These are phyloP conservation scores for Spencermartinsiella europaea DNA, from an alignment of 805 yeast genomes.

Conservation along the genomic window DNA sequence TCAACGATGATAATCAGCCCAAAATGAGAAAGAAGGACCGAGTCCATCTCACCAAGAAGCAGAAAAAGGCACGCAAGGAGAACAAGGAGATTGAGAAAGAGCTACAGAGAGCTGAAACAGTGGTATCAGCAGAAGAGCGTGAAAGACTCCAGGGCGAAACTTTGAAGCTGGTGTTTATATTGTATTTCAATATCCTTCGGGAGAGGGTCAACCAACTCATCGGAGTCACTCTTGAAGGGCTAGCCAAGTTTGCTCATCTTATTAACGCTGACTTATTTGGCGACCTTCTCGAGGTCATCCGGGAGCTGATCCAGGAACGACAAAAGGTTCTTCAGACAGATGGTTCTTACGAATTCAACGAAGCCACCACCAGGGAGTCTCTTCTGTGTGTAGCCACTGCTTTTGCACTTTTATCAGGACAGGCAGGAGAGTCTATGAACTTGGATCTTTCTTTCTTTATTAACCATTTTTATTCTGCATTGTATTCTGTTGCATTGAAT, in stretches of 20 bases:
- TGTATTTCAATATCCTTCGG: slow-evolving; percentile 74
- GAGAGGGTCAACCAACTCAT: slow-evolving; percentile 58
- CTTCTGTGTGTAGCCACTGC: slow-evolving; percentile 84
- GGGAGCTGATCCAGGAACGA: slow-evolving; percentile 63
- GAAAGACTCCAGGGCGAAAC: slow-evolving; percentile 82
- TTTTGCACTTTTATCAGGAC: slow-evolving; percentile 75
- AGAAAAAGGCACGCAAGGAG: slow-evolving; percentile 82
- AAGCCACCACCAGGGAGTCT: slow-evolving; percentile 49
- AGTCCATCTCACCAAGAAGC: slow-evolving; percentile 85
- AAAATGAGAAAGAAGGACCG: slow-evolving; percentile 80
- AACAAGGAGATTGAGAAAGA: slow-evolving; percentile 84
- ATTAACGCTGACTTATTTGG: slow-evolving; percentile 90
- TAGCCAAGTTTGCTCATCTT: slow-evolving; percentile 85
- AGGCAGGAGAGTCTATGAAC: slow-evolving; percentile 63
- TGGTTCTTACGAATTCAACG: slow-evolving; percentile 42
- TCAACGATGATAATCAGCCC: slow-evolving; percentile 35
- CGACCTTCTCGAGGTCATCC: slow-evolving; percentile 81
- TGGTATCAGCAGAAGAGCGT: slow-evolving; percentile 81
- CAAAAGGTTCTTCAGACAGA: slow-evolving; percentile 40
- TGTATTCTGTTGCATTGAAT: slow-evolving; percentile 67
- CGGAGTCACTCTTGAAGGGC: slow-evolving; percentile 87
- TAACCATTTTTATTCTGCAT: slow-evolving; percentile 61
- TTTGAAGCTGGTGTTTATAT: slow-evolving; percentile 60
- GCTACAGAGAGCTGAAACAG: slow-evolving; percentile 77
- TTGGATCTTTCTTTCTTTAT: slow-evolving; percentile 81